These are phyloP conservation scores for Neltuma alba DNA, from an alignment of 306 rosid species.

Conservation along the genomic window DNA sequence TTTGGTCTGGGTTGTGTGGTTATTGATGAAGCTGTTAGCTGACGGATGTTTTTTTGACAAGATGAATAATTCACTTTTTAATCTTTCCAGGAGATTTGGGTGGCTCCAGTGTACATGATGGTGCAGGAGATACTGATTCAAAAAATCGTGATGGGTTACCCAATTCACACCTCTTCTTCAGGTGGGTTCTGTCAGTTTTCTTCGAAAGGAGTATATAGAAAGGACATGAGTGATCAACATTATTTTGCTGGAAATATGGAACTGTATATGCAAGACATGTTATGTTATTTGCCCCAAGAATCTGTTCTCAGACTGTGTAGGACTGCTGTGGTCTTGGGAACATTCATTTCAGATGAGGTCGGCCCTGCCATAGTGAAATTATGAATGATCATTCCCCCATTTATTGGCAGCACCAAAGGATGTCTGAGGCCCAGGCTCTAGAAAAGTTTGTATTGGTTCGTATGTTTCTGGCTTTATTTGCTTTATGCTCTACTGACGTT, in stretches of 20 bases:
- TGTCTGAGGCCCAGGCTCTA: constrained; percentile 79
- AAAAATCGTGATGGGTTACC: constrained; percentile 72
- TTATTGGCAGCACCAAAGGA: constrained; percentile 70
- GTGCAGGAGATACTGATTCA: constrained; percentile 68
- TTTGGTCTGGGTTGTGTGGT: background rate
- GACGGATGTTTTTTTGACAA: background rate
- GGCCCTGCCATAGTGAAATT: constrained; percentile 72
- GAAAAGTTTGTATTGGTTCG: constrained; percentile 76
- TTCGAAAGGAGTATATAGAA: constrained; percentile 96
- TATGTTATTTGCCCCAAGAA: constrained; percentile 84
- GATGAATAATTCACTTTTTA: background rate
- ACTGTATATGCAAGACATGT: constrained; percentile 78
- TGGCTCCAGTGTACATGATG: constrained; percentile 84
- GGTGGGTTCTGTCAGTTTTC: constrained; percentile 99
- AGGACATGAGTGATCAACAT: constrained; percentile 95
- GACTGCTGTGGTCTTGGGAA: constrained; percentile 88
- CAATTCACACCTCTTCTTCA: constrained; percentile 98
- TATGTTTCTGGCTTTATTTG: constrained; percentile 86
- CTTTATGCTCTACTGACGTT: constrained; percentile 61
- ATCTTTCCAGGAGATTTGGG: constrained; percentile 81
- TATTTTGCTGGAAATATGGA: constrained; percentile 84
- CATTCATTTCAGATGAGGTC: constrained; percentile 79
- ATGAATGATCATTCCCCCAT: constrained; percentile 68
- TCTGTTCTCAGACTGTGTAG: constrained; percentile 82
- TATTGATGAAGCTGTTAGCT: background rate